Evolutionary conservation across 2,329 filamentous ascomycete species (phyloP).

Genomic region (Ceratocystis ficicola): DNA sequence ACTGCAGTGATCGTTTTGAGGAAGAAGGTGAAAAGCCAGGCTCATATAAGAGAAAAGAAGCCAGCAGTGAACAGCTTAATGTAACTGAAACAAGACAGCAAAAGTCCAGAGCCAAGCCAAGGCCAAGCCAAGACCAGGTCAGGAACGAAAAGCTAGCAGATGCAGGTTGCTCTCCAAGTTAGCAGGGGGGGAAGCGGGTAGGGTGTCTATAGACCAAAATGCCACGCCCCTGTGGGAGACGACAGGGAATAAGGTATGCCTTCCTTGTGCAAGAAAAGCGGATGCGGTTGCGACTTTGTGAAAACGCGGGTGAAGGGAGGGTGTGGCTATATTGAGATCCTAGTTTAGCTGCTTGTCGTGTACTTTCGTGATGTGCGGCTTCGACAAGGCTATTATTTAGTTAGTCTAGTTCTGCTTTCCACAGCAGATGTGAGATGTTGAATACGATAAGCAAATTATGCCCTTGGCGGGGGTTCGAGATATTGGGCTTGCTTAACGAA

Average conservation of each 20-base stretch:
- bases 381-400: background rate
- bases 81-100: constrained; percentile 7
- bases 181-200: background rate
- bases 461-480: background rate
- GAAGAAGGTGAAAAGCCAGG: constrained; percentile 1
- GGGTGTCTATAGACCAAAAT: constrained; percentile 3
- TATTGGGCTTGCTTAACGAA: background rate
- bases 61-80: constrained; percentile 1
- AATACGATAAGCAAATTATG: background rate
- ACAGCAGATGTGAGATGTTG: background rate
- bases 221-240: background rate
- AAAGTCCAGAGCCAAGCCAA: background rate
- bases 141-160: constrained; percentile 13
- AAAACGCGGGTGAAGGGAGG: background rate
- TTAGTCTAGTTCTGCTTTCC: background rate
- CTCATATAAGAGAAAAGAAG: background rate
- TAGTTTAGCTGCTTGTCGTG: too few relatives aligned
- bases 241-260: background rate
- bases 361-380: background rate
- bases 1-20: background rate
- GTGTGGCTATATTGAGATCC: background rate
- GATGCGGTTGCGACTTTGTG: background rate
- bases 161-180: constrained; percentile 8
- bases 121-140: constrained; percentile 3
- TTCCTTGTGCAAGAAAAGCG: constrained; percentile 4